Percentiles rank a stretch among this genome's conserved stretches.
phyloP scores from a whole-genome alignment of 2,329 filamentous ascomycete genomes.

The Epichloe brachyelytri region DNA sequence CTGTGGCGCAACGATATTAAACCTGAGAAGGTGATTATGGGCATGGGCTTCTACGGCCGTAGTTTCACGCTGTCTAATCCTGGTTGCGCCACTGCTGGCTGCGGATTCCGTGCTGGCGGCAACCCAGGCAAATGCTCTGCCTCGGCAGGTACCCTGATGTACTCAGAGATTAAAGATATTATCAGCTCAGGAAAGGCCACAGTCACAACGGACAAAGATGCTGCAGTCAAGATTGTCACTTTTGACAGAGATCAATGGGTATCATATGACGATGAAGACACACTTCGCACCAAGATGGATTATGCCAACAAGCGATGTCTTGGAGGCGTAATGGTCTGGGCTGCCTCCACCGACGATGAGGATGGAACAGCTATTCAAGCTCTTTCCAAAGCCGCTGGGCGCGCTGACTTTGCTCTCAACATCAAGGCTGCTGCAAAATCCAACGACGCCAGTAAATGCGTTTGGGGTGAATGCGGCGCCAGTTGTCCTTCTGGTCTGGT shows the following conservation, averaged over 20 bases:
- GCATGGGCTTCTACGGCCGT: slow-evolving; percentile 30
- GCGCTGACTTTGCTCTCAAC: too few relatives aligned
- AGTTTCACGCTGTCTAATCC: slow-evolving; percentile 2
- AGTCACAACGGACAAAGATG: neutral
- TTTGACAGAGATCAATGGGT: slow-evolving; percentile 16
- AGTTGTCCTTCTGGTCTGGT: too few relatives aligned
- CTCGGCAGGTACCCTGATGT: neutral
- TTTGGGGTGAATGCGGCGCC: too few relatives aligned
- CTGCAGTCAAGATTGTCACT: slow-evolving; percentile 8
- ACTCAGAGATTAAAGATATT: neutral
- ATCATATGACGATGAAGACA: slow-evolving; percentile 18
- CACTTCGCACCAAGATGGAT: slow-evolving; percentile 15
- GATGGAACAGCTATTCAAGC: too few relatives aligned
- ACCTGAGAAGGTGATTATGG: slow-evolving; percentile 28
- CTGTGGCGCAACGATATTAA: slow-evolving; percentile 32
- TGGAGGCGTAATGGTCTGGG: slow-evolving; percentile 15
- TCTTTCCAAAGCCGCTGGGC: too few relatives aligned
- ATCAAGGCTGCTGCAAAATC: too few relatives aligned
- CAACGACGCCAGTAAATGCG: too few relatives aligned
- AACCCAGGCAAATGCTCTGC: neutral
- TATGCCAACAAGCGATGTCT: slow-evolving; percentile 14
- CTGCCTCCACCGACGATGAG: neutral
- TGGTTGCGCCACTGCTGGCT: slow-evolving; percentile 12
- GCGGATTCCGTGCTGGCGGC: slow-evolving; percentile 2
- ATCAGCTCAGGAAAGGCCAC: neutral